These are phyloP conservation scores for Annulohypoxylon truncatum DNA, from an alignment of 2,329 filamentous ascomycete genomes.

Conservation along the genomic window DNA sequence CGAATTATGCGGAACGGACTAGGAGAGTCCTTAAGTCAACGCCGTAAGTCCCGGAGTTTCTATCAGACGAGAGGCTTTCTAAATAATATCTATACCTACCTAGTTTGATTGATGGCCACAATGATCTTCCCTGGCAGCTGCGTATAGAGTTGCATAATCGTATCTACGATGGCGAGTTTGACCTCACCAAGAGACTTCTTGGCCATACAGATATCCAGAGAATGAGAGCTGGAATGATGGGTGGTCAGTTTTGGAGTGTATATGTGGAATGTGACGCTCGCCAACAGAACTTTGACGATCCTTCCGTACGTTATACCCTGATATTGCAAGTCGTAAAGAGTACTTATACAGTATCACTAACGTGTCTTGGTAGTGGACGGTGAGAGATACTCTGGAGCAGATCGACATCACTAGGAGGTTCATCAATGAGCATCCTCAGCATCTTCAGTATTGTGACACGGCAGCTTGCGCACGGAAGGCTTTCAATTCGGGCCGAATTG, in stretches of 20 bases:
- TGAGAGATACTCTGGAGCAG: conserved; percentile 48
- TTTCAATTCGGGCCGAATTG: conserved; percentile 50
- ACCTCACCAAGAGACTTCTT: conserved; percentile 32
- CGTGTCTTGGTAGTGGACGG: conserved; percentile 15
- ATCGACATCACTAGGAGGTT: conserved; percentile 51
- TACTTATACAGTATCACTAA: neutral
- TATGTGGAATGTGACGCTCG: conserved; percentile 37
- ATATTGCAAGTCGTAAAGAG: neutral
- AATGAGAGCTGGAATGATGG: conserved; percentile 38
- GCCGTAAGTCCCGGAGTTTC: conserved; percentile 13
- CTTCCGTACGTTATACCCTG: conserved; percentile 16
- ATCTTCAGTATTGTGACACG: conserved; percentile 46
- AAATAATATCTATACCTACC: neutral
- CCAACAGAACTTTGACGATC: conserved; percentile 36
- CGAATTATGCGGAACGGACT: conserved; percentile 39
- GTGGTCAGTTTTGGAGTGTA: conserved; percentile 45
- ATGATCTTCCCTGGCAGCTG: conserved; percentile 43
- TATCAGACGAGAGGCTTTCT: neutral
- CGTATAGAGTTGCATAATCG: conserved; percentile 43
- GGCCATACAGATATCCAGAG: conserved; percentile 40
- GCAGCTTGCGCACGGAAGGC: conserved; percentile 45
- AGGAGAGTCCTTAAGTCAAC: conserved; percentile 39
- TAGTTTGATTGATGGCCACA: conserved; percentile 44
- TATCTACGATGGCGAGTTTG: conserved; percentile 38
- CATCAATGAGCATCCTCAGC: conserved; percentile 44